Evolutionary conservation across 345 rosid genomes (phyloP).

Genomic region (Hirschfeldia incana): DNA sequence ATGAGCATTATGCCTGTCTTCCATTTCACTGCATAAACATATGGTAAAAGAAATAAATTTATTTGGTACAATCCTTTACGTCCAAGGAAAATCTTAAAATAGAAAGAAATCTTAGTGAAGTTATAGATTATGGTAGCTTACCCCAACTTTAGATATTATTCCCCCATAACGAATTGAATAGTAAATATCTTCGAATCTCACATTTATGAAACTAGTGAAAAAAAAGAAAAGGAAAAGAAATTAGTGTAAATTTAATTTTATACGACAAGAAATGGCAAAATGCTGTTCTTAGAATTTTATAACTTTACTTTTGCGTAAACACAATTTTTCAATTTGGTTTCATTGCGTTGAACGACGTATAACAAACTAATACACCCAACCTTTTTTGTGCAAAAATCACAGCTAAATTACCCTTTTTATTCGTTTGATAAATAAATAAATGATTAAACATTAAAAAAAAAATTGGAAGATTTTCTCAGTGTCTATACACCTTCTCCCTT

Average conservation of each 20-base stretch:
- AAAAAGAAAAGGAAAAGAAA: not conserved
- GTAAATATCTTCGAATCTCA: not conserved
- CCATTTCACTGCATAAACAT: not conserved
- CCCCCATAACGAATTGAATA: not conserved
- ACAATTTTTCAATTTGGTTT: not conserved
- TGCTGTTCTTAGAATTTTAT: not conserved
- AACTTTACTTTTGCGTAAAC: not conserved
- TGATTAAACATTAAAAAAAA: not conserved
- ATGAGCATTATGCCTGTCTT: not conserved
- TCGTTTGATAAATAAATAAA: conserved; percentile 1
- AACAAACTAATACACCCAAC: not conserved
- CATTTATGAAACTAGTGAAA: not conserved
- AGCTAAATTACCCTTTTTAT: conserved; percentile 4
- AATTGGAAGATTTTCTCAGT: not conserved
- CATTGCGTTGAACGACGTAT: not conserved
- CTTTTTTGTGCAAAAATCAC: not conserved
- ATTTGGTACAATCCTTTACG: not conserved
- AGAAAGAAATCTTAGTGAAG: not conserved
- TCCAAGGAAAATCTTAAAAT: conserved; percentile 11
- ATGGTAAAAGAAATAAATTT: not conserved
- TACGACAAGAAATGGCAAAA: conserved; percentile 2
- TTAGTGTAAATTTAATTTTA: not conserved
- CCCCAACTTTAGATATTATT: not conserved
- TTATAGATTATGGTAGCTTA: not conserved
- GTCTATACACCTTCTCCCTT: conserved; percentile 16